Evolutionary conservation across 2,329 filamentous ascomycete species (phyloP).

Genomic region (Alternaria sp.): DNA sequence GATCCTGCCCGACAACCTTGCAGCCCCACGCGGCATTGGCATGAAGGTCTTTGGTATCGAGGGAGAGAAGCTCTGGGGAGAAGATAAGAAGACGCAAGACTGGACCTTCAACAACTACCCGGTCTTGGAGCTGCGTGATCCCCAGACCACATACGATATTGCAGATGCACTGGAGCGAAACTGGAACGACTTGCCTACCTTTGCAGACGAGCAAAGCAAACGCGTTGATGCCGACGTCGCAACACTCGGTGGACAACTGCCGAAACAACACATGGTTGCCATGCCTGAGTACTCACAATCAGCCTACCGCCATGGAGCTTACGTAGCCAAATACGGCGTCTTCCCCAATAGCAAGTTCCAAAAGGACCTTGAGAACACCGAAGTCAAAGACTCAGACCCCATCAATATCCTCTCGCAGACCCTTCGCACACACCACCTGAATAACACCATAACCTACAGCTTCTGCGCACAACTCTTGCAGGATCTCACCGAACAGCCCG

Average conservation of each 20-base stretch:
- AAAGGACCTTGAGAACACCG: slow-evolving; percentile 49
- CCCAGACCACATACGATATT: slow-evolving; percentile 55
- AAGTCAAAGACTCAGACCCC: slow-evolving; percentile 32
- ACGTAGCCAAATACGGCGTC: slow-evolving; percentile 57
- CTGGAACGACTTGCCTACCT: slow-evolving; percentile 32
- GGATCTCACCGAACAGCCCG: slow-evolving; percentile 54
- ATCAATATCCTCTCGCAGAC: slow-evolving; percentile 36
- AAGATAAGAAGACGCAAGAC: slow-evolving; percentile 49
- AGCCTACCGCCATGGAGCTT: slow-evolving; percentile 57
- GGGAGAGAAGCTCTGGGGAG: slow-evolving; percentile 41
- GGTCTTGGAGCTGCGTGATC: slow-evolving; percentile 55
- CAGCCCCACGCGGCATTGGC: slow-evolving; percentile 55
- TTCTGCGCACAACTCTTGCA: slow-evolving; percentile 57
- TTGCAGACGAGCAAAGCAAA: slow-evolving; percentile 49
- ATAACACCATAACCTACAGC: slow-evolving; percentile 28
- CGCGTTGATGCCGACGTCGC: slow-evolving; percentile 47
- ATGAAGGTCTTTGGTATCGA: slow-evolving; percentile 60
- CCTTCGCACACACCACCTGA: slow-evolving; percentile 22
- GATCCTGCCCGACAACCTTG: slow-evolving; percentile 36
- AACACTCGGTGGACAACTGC: slow-evolving; percentile 31
- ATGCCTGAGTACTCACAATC: slow-evolving; percentile 55
- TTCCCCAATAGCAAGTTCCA: slow-evolving; percentile 52
- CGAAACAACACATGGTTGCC: slow-evolving; percentile 34
- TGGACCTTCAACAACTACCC: slow-evolving; percentile 59
- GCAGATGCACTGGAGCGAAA: slow-evolving; percentile 33